Conservation (phyloP, 768 basidiomycete species). For the Erythrobasidium yunnanense region DNA sequence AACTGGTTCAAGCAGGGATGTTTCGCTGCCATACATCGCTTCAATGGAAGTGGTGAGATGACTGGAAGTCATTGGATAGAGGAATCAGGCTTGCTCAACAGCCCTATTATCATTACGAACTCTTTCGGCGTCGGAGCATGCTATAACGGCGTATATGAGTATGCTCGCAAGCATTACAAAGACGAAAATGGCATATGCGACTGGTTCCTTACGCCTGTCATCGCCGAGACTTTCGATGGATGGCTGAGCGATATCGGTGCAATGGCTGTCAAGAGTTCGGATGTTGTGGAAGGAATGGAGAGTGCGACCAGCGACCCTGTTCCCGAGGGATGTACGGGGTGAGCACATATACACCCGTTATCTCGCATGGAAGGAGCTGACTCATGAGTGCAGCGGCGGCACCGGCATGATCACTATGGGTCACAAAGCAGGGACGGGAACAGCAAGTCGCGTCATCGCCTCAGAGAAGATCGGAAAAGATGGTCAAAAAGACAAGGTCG, state of each 20-base stretch:
- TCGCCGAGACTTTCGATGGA: constrained; percentile 24
- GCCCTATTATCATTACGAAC: constrained; percentile 23
- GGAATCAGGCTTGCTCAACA: constrained; percentile 16
- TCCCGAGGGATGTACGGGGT: constrained; percentile 22
- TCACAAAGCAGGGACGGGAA: constrained; percentile 18
- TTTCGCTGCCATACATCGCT: constrained; percentile 19
- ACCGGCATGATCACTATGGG: constrained; percentile 27
- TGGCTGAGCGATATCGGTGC: constrained; percentile 25
- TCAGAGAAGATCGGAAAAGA: neutral
- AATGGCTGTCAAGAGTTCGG: constrained; percentile 18
- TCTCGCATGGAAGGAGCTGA: neutral
- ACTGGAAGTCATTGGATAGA: constrained; percentile 27
- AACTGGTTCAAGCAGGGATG: constrained; percentile 25
- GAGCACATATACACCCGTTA: neutral
- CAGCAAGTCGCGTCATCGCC: constrained; percentile 7
- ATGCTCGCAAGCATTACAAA: constrained; percentile 9
- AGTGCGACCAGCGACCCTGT: constrained; percentile 17
- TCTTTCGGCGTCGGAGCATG: constrained; percentile 14
- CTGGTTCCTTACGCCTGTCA: constrained; percentile 25
- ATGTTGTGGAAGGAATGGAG: constrained; percentile 24
- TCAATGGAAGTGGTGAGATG: constrained; percentile 26
- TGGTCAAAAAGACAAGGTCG: neutral
- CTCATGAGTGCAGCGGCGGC: constrained; percentile 11
- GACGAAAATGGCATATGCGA: constrained; percentile 22
- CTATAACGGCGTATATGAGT: constrained; percentile 26